phyloP scores from a whole-genome alignment of 805 yeast genomes.

The Candida pseudofarinosa region DNA sequence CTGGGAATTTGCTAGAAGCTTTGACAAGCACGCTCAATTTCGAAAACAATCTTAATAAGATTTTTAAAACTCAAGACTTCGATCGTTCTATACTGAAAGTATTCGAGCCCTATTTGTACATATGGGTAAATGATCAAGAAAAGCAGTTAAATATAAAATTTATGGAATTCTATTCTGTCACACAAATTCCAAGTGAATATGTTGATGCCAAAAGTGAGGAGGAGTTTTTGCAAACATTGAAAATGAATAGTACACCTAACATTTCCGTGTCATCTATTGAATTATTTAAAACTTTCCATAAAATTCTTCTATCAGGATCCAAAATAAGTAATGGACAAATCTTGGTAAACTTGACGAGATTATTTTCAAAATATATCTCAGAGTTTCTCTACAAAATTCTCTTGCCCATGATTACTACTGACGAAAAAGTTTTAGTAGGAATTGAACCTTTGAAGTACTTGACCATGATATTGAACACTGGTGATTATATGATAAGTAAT shows the following conservation, averaged over 20 bases:
- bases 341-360: conserved; percentile 48
- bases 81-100: conserved; percentile 51
- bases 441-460: conserved; percentile 63
- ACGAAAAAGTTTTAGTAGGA: conserved; percentile 48
- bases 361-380: conserved; percentile 64
- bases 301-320: conserved; percentile 60
- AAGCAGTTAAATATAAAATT: conserved; percentile 56
- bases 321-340: conserved; percentile 38
- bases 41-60: conserved; percentile 67
- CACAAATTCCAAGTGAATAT: conserved; percentile 47
- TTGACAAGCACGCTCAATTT: conserved; percentile 79
- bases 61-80: conserved; percentile 47
- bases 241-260: conserved; percentile 49
- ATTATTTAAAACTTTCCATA: conserved; percentile 72
- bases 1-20: conserved; percentile 63
- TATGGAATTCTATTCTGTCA: conserved; percentile 56
- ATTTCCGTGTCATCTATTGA: conserved; percentile 88
- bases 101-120: conserved; percentile 78
- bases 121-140: conserved; percentile 89
- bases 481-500: conserved; percentile 83
- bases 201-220: conserved; percentile 11
- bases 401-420: conserved; percentile 31
- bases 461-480: conserved; percentile 76
- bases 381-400: conserved; percentile 36
- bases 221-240: conserved; percentile 35